phyloP scores from a whole-genome alignment of 2,329 filamentous ascomycete species.

The Penicillium sclerotigenum region DNA sequence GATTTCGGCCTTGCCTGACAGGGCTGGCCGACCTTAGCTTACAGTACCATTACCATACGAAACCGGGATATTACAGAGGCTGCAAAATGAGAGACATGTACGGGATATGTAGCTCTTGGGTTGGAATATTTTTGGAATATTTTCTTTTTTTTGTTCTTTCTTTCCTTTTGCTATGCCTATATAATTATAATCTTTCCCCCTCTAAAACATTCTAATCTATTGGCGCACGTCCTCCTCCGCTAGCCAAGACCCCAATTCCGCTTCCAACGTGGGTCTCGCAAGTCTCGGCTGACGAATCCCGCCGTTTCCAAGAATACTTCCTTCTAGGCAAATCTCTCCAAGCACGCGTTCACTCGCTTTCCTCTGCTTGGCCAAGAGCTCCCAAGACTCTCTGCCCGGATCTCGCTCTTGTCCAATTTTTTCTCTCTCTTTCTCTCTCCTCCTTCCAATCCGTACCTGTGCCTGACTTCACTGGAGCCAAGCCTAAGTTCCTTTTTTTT shows the following conservation, averaged over 20 bases:
- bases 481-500: neutral
- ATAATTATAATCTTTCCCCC: neutral
- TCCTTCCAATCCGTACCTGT: neutral
- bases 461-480: constrained; percentile 1
- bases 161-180: neutral
- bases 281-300: constrained; percentile 29
- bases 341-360: constrained; percentile 11
- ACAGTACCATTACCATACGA: neutral
- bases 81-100: neutral
- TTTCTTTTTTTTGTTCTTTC: too few species aligned
- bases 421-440: constrained; percentile 6
- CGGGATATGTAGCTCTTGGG: neutral
- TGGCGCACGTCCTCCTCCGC: constrained; percentile 8
- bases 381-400: constrained; percentile 14
- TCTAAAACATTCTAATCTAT: neutral
- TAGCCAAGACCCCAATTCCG: constrained; percentile 24
- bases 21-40: constrained; percentile 11
- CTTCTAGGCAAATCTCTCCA: constrained; percentile 18
- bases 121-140: too few species aligned
- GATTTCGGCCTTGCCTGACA: constrained; percentile 9
- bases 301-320: constrained; percentile 16
- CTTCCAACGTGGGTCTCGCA: constrained; percentile 22
- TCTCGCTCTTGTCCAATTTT: constrained; percentile 5
- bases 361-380: constrained; percentile 20
- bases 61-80: neutral